Evolutionary conservation across 108 stramenopile species (phyloP), one percentile per base, ranked within the genome.

Genomic region (Bacterosira constricta): DNA sequence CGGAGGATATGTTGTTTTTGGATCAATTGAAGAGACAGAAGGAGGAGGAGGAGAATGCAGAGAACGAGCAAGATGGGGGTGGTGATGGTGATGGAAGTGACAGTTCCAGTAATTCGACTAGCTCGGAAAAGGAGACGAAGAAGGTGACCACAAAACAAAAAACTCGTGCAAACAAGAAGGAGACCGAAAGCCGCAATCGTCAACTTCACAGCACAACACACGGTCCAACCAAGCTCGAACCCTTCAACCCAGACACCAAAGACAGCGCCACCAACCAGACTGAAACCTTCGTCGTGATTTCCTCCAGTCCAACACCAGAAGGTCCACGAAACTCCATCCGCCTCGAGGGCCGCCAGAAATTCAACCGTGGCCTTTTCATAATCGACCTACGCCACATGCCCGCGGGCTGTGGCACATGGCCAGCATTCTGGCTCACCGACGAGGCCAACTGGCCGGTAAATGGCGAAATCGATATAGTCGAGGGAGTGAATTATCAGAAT

Each of bases 381-480:
- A 71, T 85, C 50, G 86, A 90, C 76, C 79, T 96, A 1, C 61
- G 73, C 2, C 90, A 91, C 66, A 86, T 93, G 86, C 95, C 95
- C 11, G 77, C 86, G 4, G 95, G 95, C 26, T 96, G 95, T 69
- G 95, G 91, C 0, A 81, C 84, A 8, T 96, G 95, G 95, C 95
- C 95, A 2, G 95, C 95, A 36, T 93, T 93, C 83, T 96, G 95
- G 95, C 58, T 89, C 18, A 91, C 91, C 6, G 88, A 91, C 55
- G 89, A 94, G 69, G 85, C 73, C 25, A 73, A 86, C 59, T 95
- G 94, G 94, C 94, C 94, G 0, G 69, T 86, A 8, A 63, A 92
- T 75, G 95, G 95, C 35, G 95, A 96, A 69, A 93, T 96, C 58
- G 95, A 96, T 59, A 96, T 96, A 35, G 84, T 96, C 8, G 95